These are phyloP conservation scores for Globisporangium alternatum DNA, from an alignment of 352 stramenopile genomes.

Conservation along the genomic window DNA sequence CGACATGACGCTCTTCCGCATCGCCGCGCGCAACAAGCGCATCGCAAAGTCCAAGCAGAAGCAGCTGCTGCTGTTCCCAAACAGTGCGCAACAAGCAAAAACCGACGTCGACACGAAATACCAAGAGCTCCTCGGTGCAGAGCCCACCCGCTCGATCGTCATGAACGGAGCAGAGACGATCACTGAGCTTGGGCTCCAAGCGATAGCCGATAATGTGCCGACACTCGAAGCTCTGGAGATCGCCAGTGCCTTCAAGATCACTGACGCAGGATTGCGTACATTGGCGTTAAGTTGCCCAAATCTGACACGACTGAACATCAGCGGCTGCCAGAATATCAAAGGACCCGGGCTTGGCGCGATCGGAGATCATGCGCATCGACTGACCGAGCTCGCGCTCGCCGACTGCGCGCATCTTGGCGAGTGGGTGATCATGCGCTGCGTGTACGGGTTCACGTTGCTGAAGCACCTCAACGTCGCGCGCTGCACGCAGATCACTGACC, in stretches of 20 bases:
- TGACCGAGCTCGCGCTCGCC: slow-evolving; percentile 40
- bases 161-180: slow-evolving; percentile 66
- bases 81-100: not conserved
- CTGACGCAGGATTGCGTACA: slow-evolving; percentile 51
- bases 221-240: slow-evolving; percentile 60
- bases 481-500: slow-evolving; percentile 83
- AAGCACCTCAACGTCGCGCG: slow-evolving; percentile 60
- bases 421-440: slow-evolving; percentile 67
- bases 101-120: not conserved
- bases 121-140: not conserved
- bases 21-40: slow-evolving; percentile 62
- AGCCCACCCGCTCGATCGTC: slow-evolving; percentile 43
- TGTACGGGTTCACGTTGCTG: slow-evolving; percentile 55
- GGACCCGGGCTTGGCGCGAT: slow-evolving; percentile 66
- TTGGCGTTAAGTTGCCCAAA: slow-evolving; percentile 44
- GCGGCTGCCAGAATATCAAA: slow-evolving; percentile 34
- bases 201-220: slow-evolving; percentile 45
- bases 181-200: slow-evolving; percentile 53
- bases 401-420: slow-evolving; percentile 58
- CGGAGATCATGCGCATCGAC: slow-evolving; percentile 45
- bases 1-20: slow-evolving; percentile 51
- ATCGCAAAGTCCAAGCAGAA: slow-evolving; percentile 27
- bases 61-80: slow-evolving; percentile 21
- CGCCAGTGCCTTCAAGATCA: slow-evolving; percentile 37
- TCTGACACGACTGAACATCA: slow-evolving; percentile 57